phyloP scores from a whole-genome alignment of 805 yeast genomes.

The Metschnikowia gelsemii region DNA sequence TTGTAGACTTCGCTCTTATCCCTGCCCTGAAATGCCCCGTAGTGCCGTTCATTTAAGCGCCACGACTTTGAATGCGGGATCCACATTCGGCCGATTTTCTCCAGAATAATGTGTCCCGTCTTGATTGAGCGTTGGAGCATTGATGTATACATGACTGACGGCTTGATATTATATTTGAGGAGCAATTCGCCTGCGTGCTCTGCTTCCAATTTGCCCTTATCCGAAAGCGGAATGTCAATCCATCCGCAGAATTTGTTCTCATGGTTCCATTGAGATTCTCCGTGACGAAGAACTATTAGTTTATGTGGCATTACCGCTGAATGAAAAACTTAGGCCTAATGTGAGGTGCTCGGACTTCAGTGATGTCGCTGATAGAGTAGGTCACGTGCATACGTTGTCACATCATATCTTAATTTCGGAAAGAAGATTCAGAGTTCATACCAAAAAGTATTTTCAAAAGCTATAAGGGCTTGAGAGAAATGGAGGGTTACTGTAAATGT shows the following conservation, averaged over 20 bases:
- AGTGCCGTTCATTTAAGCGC: slow-evolving; percentile 46
- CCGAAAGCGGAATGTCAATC: slow-evolving; percentile 43
- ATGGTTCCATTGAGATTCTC: slow-evolving; percentile 45
- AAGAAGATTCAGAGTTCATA: too few species aligned
- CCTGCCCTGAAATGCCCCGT: slow-evolving; percentile 43
- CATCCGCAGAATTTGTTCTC: slow-evolving; percentile 47
- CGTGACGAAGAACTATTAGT: slow-evolving; percentile 44
- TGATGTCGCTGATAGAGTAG: too few species aligned
- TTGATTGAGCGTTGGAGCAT: slow-evolving; percentile 41
- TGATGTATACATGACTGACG: slow-evolving; percentile 39
- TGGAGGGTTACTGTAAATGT: background rate
- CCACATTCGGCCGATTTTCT: slow-evolving; percentile 33
- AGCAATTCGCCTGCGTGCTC: slow-evolving; percentile 39
- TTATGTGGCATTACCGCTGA: slow-evolving; percentile 25
- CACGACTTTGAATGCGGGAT: slow-evolving; percentile 39
- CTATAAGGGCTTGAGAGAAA: too few species aligned
- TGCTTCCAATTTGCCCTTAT: slow-evolving; percentile 41
- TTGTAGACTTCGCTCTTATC: slow-evolving; percentile 37
- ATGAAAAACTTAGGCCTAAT: background rate
- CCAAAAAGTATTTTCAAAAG: too few species aligned
- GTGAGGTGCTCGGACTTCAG: background rate
- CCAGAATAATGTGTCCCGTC: slow-evolving; percentile 40
- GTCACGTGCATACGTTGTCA: background rate
- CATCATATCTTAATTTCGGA: too few species aligned
- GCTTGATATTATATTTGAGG: slow-evolving; percentile 26